Evolutionary conservation across 805 yeast species (phyloP).

Genomic region (Candida tammaniensis): DNA sequence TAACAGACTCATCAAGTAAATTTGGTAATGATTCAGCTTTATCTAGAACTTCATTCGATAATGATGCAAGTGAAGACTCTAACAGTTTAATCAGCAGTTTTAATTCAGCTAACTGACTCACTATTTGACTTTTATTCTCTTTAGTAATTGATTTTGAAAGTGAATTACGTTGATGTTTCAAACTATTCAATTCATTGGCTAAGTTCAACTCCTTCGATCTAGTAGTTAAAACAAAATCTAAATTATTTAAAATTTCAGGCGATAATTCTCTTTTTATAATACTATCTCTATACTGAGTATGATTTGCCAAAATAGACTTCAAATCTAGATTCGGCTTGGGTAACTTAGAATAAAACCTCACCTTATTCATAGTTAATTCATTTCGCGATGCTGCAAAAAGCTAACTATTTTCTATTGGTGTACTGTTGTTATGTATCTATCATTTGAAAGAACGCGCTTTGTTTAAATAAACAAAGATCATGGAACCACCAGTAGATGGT

Average conservation of each 20-base stretch:
- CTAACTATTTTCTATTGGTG: too few relatives aligned
- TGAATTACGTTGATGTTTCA: conserved; percentile 26
- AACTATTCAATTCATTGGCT: conserved; percentile 19
- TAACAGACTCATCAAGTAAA: conserved; percentile 48
- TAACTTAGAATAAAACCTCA: conserved; percentile 11
- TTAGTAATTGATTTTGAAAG: conserved; percentile 23
- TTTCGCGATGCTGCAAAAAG: too few relatives aligned
- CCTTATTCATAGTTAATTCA: too few relatives aligned
- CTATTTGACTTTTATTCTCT: conserved; percentile 12
- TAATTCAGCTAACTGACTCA: conserved; percentile 16
- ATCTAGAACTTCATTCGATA: conserved; percentile 35
- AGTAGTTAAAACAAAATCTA: conserved; percentile 25
- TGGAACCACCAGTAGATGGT: conserved; percentile 4
- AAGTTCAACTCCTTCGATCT: conserved; percentile 23
- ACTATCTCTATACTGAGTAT: conserved; percentile 22
- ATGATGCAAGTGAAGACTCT: conserved; percentile 19
- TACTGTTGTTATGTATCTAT: too few relatives aligned
- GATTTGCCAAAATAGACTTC: conserved; percentile 18
- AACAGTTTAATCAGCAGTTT: conserved; percentile 25
- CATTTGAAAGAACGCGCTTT: too few relatives aligned
- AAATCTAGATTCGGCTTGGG: conserved; percentile 24
- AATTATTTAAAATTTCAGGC: conserved; percentile 13
- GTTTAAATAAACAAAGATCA: too few relatives aligned
- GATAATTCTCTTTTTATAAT: conserved; percentile 26
- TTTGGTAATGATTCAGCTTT: conserved; percentile 63